Evolutionary conservation across 192 early-diverging fungal genomes (phyloP), one percentile per base, ranked within the genome.

Genomic region (Chytriomyces hyalinus): DNA sequence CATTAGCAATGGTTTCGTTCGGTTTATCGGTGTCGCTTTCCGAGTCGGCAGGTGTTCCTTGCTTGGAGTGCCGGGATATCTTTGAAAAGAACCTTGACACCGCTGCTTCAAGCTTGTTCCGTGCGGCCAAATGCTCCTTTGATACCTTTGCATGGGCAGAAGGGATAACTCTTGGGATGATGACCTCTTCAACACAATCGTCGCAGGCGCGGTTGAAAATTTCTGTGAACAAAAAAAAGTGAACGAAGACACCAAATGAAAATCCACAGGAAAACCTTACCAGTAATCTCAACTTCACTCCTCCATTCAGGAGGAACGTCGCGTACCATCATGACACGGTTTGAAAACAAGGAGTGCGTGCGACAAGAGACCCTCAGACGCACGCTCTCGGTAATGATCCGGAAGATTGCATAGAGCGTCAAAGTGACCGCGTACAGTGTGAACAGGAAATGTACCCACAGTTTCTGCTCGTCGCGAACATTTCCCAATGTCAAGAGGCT

Each of bases 401-500:
- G 80, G 61, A 88, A 87, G 6, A 92, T 89, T 11, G 85, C 63
- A 15, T 73, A 62, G 50, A 91, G 80, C 9, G 84, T 69, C 7
- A 71, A 61, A 4, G 70, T 84, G 87, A 65, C 51, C 61, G 24
- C 61, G 43, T 61, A 69, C 6, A 75, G 13, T 13, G 49, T 43
- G 48, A 50, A 67, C 2, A 86, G 78, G 11, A 93, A 78, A 73
- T 94, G 94, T 6, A 88, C 90, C 93, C 93, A 95, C 6, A 92
- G 85, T 26, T 72, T 78, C 43, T 83, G 63, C 3, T 70, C 53
- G 22, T 79, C 74, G 20, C 44, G 64, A n/a, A 97, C 85, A 65
- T 97, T 97, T 64, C 89, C 91, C 22, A 94, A 90, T 0, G 92
- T 91, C 71, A 93, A 75, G 43, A 78, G 62, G 62, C 87, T 78